Evolutionary conservation across 2,329 filamentous ascomycete genomes (phyloP), one percentile per base, ranked within the genome.

Genomic region (Westerdykella aurantiaca): DNA sequence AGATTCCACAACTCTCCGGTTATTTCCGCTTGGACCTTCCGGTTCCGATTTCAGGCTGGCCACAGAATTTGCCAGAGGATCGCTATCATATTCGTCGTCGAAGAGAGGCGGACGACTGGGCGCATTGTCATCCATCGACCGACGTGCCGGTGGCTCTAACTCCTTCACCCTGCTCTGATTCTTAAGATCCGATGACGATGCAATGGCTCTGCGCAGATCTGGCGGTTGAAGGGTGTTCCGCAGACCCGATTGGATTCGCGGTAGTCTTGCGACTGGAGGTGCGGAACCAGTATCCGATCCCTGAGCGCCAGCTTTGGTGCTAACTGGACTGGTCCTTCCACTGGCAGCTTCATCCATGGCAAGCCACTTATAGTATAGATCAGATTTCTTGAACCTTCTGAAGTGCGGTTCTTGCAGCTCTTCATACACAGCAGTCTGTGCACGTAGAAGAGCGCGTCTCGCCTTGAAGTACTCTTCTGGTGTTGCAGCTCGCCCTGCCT

Each of bases 331-430:
- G 12, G 52, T 52, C 6, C 66, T 57, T 11, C 63, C 46, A 45
- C 64, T 60, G 5, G 69, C 66, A 23, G 70, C 69, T 67, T 95
- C 89, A 58, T 95, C 88, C 11, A 91, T 86, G 6, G 91, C 88
- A 1, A 98, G 75, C 63, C 90, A 96, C 65, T 98, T 98, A 73
- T 93, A 97, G 64, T 89, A 98, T 0, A 98, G 69, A 60, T 97
- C 93, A 0, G 93, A 95, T 55, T 83, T 86, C 61, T 90, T 95
- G 72, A 98, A 98, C 16, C 80, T 81, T 14, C 85, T 82, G 51
- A 93, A 93, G 60, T 95, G 81, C 12, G 78, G 80, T 17, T 81
- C 80, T 58, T 89, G 84, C 80, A 98, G 87, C 55, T 86, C 83
- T 48, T 95, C 86, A 44, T 96, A 77, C 0, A 90, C 85, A 2